Percentiles rank a stretch among this genome's conserved stretches.
Evolutionary conservation across 331 rosid genomes (phyloP).

Genomic region (Stylosanthes scabra): DNA sequence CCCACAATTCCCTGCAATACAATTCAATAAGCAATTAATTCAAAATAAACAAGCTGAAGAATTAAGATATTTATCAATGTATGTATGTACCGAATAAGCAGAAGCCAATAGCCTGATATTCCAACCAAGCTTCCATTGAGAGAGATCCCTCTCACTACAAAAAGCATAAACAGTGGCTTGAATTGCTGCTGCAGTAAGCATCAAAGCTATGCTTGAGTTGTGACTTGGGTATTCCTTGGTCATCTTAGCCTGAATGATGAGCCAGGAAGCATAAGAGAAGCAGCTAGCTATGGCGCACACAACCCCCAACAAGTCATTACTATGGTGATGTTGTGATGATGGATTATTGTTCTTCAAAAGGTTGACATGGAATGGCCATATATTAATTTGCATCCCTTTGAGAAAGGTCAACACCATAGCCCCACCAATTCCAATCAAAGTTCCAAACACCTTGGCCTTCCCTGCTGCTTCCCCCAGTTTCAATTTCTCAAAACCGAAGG

Average conservation of each 20-base stretch:
- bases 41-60: too few relatives aligned
- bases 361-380: constrained; percentile 53
- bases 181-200: constrained; percentile 53
- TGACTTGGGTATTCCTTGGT: constrained; percentile 50
- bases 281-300: constrained; percentile 51
- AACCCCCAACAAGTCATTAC: constrained; percentile 37
- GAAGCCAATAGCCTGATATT: constrained; percentile 52
- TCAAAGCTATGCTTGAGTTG: constrained; percentile 55
- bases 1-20: constrained; percentile 48
- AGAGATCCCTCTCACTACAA: constrained; percentile 52
- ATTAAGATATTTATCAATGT: too few relatives aligned
- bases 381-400: constrained; percentile 47
- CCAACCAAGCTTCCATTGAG: constrained; percentile 60
- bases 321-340: constrained; percentile 14
- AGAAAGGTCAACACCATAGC: constrained; percentile 73
- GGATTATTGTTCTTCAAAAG: constrained; percentile 39
- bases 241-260: constrained; percentile 63
- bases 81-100: constrained; percentile 47
- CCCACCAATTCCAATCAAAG: constrained; percentile 77
- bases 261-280: constrained; percentile 50
- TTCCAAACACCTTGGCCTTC: constrained; percentile 69
- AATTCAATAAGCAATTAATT: not conserved
- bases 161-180: constrained; percentile 52
- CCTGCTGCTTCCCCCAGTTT: constrained; percentile 55
- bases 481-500: constrained; percentile 60